Conservation (phyloP, 129 eudicot genomes). For the Logfia minima region DNA sequence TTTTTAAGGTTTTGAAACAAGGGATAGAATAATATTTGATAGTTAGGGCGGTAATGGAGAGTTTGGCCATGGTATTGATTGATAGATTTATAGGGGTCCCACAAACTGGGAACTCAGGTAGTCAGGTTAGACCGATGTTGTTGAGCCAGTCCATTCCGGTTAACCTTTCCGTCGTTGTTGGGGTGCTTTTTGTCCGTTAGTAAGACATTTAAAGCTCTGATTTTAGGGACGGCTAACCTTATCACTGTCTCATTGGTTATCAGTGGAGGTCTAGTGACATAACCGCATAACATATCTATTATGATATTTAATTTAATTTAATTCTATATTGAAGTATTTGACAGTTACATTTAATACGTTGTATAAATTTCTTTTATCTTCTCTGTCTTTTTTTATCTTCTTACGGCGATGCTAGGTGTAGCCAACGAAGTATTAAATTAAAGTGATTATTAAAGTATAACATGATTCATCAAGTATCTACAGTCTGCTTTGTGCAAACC, state of each 20-base stretch:
- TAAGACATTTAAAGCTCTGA: background rate
- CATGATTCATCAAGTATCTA: too few species aligned
- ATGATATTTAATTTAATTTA: too few species aligned
- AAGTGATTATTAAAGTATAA: too few species aligned
- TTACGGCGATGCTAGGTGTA: too few species aligned
- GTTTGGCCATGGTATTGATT: constrained; percentile 41
- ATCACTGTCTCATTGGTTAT: background rate
- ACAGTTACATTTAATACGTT: too few species aligned
- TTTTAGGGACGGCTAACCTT: background rate
- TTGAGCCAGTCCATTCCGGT: constrained; percentile 14
- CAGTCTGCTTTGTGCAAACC: too few species aligned
- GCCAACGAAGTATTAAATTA: too few species aligned
- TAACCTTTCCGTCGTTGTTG: background rate
- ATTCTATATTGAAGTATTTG: too few species aligned
- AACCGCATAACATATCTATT: background rate
- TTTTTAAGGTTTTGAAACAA: constrained; percentile 4
- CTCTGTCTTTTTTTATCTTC: too few species aligned
- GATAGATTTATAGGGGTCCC: background rate
- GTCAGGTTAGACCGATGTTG: background rate
- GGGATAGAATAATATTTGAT: constrained; percentile 21
- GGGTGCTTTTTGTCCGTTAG: background rate
- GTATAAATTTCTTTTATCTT: too few species aligned
- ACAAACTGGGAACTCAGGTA: constrained; percentile 2
- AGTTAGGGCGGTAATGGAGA: constrained; percentile 34
- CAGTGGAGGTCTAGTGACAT: background rate